Evolutionary conservation across 2,329 filamentous ascomycete species (phyloP).

Genomic region (Stachybotrys chartarum): DNA sequence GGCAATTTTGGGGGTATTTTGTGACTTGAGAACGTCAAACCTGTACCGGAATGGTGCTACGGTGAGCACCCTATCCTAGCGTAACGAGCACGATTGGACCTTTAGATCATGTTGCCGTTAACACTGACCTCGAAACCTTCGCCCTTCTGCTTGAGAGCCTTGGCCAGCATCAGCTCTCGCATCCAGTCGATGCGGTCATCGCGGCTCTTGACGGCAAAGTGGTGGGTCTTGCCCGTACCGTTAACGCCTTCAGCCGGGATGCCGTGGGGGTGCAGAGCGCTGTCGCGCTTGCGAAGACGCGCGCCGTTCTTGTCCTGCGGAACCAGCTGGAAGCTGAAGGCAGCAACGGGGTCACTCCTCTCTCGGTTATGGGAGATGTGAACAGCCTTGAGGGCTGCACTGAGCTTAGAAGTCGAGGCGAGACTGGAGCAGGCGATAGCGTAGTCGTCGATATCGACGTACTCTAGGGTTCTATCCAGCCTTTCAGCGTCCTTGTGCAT

Average conservation of each 20-base stretch:
- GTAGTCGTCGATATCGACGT: constrained; percentile 84
- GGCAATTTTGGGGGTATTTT: neutral
- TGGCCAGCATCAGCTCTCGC: constrained; percentile 86
- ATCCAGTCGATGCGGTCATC: constrained; percentile 97
- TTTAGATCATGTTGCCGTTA: constrained; percentile 68
- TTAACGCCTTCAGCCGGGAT: constrained; percentile 40
- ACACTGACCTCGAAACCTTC: constrained; percentile 77
- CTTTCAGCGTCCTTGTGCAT: constrained; percentile 61
- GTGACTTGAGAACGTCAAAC: neutral
- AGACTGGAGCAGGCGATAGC: constrained; percentile 76
- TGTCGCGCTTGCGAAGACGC: constrained; percentile 47
- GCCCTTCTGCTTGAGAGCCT: constrained; percentile 76
- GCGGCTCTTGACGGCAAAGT: constrained; percentile 81
- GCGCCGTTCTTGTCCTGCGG: constrained; percentile 56
- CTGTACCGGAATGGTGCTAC: neutral
- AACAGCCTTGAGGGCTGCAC: constrained; percentile 79
- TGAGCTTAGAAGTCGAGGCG: constrained; percentile 71
- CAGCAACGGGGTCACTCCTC: constrained; percentile 53
- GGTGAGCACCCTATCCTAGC: neutral
- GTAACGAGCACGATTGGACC: neutral
- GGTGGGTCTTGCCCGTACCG: constrained; percentile 74
- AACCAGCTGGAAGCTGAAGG: constrained; percentile 81
- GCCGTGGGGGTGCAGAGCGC: constrained; percentile 28
- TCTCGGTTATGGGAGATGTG: constrained; percentile 49
- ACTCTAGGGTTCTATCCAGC: constrained; percentile 58